Conservation (phyloP, 2,329 filamentous ascomycete species). For the Coleophoma crateriformis region DNA sequence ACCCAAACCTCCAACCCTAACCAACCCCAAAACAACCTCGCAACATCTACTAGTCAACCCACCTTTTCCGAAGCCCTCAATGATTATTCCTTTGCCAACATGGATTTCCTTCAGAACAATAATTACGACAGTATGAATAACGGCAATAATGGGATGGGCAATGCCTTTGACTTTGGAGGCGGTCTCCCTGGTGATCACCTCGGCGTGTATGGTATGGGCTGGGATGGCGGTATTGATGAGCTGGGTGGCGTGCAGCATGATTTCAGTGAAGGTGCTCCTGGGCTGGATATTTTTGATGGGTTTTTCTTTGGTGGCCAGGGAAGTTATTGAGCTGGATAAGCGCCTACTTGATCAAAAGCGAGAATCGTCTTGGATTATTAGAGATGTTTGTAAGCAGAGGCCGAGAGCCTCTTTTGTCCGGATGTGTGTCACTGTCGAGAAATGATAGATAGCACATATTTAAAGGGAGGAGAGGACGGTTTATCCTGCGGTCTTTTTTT, state of each 20-base stretch:
- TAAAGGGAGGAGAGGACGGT: no score
- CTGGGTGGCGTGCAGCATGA: conserved; percentile 13
- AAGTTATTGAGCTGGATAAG: conserved; percentile 5
- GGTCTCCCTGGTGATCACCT: conserved; percentile 10
- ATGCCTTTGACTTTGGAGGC: conserved; percentile 2
- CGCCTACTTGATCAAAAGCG: no score
- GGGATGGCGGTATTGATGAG: conserved; percentile 9
- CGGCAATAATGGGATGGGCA: conserved; percentile 4
- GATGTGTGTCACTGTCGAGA: no score
- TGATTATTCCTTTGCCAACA: conserved; percentile 17
- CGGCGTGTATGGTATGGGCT: conserved; percentile 10
- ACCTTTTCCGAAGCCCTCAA: conserved; percentile 9
- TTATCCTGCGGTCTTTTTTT: no score
- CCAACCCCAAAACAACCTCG: not conserved
- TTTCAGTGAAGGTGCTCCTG: conserved; percentile 20
- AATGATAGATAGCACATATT: no score
- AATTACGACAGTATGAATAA: not conserved
- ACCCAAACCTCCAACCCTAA: not conserved
- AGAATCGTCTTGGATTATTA: no score
- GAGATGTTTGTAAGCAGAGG: no score
- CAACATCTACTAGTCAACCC: conserved; percentile 4
- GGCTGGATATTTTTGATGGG: conserved; percentile 43
- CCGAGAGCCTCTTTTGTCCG: no score
- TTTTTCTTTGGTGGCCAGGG: conserved; percentile 44
- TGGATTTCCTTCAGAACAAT: conserved; percentile 19